Conservation (phyloP, 2,329 filamentous ascomycete species). For the Trichoderma simmonsii region DNA sequence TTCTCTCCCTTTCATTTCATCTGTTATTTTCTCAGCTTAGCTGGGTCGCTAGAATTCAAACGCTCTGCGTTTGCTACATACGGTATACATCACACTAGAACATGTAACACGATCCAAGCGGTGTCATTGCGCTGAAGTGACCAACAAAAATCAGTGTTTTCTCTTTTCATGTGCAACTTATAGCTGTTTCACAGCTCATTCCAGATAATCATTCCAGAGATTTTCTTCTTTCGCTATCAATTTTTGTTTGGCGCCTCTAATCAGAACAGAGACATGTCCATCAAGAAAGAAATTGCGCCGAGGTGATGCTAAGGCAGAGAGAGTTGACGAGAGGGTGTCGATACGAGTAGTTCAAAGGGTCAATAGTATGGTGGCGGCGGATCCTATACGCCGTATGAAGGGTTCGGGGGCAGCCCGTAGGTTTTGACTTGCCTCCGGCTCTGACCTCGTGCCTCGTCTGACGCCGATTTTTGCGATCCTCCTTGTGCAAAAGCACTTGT, state of each 20-base stretch:
- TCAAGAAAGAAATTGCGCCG: conserved; percentile 31
- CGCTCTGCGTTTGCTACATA: conserved; percentile 23
- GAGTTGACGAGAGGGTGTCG: conserved; percentile 19
- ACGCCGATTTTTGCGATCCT: conserved; percentile 55
- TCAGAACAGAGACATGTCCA: conserved; percentile 6
- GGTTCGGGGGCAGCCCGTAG: conserved; percentile 48
- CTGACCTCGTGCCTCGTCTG: conserved; percentile 52
- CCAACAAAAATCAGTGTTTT: background rate
- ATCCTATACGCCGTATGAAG: conserved; percentile 34
- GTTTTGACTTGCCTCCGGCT: conserved; percentile 49
- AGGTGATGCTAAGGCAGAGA: conserved; percentile 32
- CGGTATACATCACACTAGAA: conserved; percentile 20
- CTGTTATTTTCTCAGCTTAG: conserved; percentile 21
- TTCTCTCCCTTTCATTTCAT: background rate
- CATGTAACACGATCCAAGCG: conserved; percentile 20
- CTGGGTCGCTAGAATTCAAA: conserved; percentile 24
- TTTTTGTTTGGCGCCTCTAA: background rate
- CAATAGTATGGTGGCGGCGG: conserved; percentile 7
- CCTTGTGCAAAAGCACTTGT: conserved; percentile 55
- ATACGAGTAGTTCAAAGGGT: background rate
- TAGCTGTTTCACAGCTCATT: background rate
- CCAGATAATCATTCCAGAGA: background rate
- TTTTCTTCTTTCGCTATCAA: background rate
- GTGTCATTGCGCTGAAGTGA: conserved; percentile 7
- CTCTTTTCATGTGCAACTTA: conserved; percentile 16